These are phyloP conservation scores for Malassezia sp. DNA, from an alignment of 1,284 basidiomycete genomes.

Conservation along the genomic window DNA sequence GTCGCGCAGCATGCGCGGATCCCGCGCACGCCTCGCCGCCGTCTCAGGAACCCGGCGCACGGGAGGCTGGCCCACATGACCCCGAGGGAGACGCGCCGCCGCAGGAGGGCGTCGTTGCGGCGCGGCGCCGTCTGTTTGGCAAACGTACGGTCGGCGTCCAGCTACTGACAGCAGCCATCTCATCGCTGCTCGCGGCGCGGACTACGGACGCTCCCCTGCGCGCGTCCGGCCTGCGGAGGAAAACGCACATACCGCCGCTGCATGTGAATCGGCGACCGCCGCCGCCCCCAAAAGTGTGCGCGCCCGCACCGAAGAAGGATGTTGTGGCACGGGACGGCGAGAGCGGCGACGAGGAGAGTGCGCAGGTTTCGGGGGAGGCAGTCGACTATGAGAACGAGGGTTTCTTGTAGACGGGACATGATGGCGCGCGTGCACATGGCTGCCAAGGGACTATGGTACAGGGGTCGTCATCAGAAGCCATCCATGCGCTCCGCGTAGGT, in stretches of 20 bases:
- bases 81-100: too few species aligned
- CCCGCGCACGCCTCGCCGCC: too few species aligned
- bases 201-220: too few species aligned
- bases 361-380: constrained; percentile 4
- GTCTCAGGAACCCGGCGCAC: too few species aligned
- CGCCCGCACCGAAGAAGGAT: background rate
- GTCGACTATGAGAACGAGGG: constrained; percentile 16
- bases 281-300: constrained; percentile 6
- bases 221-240: constrained; percentile 1
- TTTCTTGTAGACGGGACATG: constrained; percentile 12
- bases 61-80: too few species aligned
- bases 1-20: too few species aligned
- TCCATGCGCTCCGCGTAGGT: constrained; percentile 10
- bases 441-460: constrained; percentile 2
- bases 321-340: background rate
- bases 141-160: constrained; percentile 13
- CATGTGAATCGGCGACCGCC: constrained; percentile 9
- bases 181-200: background rate
- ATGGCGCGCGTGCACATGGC: too few species aligned
- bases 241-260: constrained; percentile 6
- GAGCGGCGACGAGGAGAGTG: background rate
- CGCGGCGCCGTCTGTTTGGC: constrained; percentile 11
- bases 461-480: constrained; percentile 4
- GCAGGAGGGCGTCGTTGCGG: too few species aligned
- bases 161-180: background rate